Evolutionary conservation across 2,329 filamentous ascomycete genomes (phyloP), one percentile per base, ranked within the genome.

Genomic region (Cordyceps javanica): DNA sequence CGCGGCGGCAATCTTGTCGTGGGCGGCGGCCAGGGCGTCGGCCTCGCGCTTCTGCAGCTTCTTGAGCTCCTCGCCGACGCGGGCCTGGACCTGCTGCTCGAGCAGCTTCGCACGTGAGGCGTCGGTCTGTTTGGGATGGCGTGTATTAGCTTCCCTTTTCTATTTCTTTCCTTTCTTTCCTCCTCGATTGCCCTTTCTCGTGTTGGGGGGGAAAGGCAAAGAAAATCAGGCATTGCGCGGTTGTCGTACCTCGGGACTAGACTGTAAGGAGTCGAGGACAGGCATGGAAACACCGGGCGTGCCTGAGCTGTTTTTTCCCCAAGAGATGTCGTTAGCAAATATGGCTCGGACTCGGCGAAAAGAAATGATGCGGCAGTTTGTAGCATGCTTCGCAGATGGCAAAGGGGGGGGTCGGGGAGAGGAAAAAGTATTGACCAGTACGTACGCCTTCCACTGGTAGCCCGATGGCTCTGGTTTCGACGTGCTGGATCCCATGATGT

Each of bases 11-110:
- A 86, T 74, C 65, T 85, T 84, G 61, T 88, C 83, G 68, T 88
- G 83, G 60, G 90, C 82, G 59, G 85, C 77, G 64, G 81, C 78
- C 62, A 96, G 86, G 59, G 86, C 83, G 51, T 85, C 80, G 62
- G 83, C 75, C 70, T 93, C 88, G 65, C 86, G 78, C 62, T 84
- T 80, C 70, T 87, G 86, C 62, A 96, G 84, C 65, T 86, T 87
- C 73, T 88, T 85, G 64, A 97, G 90, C 76, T 97, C 92, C 67
- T 85, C 81, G 67, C 88, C 85, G 60, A 97, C 90, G 73, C 93
- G 92, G 70, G 84, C 78, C 77, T 97, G 92, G 72, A 96, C 87
- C 67, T 93, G 88, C 62, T 94, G 85, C 76, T 97, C 93, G 72
- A 91, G 77, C 68, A 87, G 80, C 75, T 90, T 90, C 67, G 88